Conservation (phyloP, 768 basidiomycete species). For the Suillus tomentosus region DNA sequence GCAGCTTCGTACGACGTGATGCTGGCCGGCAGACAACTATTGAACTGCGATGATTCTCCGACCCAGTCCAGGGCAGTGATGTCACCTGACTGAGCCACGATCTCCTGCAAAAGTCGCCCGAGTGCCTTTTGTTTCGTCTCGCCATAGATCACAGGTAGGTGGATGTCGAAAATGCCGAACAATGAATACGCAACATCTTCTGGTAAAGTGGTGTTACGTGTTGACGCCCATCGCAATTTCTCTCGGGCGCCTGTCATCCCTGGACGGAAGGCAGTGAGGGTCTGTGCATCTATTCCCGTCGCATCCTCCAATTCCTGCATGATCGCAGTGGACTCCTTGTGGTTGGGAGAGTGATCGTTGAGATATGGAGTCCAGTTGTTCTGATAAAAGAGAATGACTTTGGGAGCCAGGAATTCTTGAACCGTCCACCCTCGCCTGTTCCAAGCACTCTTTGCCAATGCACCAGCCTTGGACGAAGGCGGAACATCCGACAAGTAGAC, state of each 20-base stretch:
- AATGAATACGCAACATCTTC: constrained; percentile 1
- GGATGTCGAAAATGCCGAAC: not conserved
- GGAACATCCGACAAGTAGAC: not conserved
- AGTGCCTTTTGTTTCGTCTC: not conserved
- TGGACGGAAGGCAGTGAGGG: not conserved
- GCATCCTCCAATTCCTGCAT: not conserved
- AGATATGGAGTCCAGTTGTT: not conserved
- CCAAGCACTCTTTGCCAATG: not conserved
- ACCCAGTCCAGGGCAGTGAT: not conserved
- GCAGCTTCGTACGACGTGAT: not conserved
- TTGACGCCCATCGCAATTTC: not conserved
- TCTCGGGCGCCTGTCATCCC: not conserved
- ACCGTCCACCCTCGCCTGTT: not conserved
- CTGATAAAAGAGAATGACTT: constrained; percentile 3
- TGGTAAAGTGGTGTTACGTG: not conserved
- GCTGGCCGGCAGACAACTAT: not conserved
- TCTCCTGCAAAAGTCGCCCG: not conserved
- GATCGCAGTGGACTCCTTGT: not conserved
- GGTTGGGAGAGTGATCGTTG: not conserved
- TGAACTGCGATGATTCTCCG: not conserved
- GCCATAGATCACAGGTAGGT: not conserved
- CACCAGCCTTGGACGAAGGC: constrained; percentile 1
- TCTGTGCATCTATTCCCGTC: not conserved
- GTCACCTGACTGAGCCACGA: constrained; percentile 1
- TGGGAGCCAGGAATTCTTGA: not conserved